Conservation (phyloP, 169 alveolate genomes). For the Plasmodium gonderi region DNA sequence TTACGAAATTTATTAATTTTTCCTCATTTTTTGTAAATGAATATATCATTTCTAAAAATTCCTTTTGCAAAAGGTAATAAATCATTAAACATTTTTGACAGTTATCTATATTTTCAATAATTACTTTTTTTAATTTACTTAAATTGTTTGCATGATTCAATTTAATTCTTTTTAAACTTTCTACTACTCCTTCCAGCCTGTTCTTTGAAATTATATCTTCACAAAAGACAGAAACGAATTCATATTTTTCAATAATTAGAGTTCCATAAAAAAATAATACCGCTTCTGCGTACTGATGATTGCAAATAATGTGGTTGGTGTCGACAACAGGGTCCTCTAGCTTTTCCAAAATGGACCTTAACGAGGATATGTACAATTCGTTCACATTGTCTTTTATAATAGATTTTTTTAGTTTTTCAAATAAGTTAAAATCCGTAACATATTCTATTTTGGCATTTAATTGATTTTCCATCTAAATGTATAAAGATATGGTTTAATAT, state of each 20-base stretch:
- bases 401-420: conserved; percentile 38
- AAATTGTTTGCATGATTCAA: background rate
- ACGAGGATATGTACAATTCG: conserved; percentile 9
- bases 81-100: conserved; percentile 68
- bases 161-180: conserved; percentile 2
- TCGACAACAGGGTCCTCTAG: conserved; percentile 3
- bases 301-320: conserved; percentile 38
- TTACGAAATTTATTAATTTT: conserved; percentile 25
- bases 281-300: conserved; percentile 19
- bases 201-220: conserved; percentile 13
- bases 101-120: conserved; percentile 33
- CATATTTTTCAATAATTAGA: conserved; percentile 24
- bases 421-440: conserved; percentile 11
- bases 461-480: conserved; percentile 43
- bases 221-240: conserved; percentile 27
- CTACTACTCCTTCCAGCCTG: background rate
- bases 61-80: conserved; percentile 51
- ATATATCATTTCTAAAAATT: conserved; percentile 19
- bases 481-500: background rate
- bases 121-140: conserved; percentile 16
- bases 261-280: conserved; percentile 38
- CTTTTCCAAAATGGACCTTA: conserved; percentile 28
- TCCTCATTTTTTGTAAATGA: conserved; percentile 27
- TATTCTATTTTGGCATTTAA: conserved; percentile 3
- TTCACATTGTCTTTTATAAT: conserved; percentile 16